Evolutionary conservation across 192 early-diverging fungal species (phyloP).

Genomic region (Linderina pennispora): DNA sequence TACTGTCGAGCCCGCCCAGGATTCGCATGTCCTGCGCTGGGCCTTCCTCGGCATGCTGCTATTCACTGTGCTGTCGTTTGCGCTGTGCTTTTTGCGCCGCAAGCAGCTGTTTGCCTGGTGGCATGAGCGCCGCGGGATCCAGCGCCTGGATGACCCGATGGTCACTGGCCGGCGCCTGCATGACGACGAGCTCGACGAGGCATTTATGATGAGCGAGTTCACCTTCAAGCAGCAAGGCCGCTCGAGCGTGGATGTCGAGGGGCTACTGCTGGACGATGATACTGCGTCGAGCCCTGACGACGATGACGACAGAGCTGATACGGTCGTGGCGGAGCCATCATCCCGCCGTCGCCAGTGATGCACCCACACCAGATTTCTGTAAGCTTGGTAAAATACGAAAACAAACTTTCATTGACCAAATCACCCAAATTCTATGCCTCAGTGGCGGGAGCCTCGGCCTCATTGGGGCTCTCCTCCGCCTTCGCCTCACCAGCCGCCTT

Average conservation of each 20-base stretch:
- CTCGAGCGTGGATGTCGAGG: constrained; percentile 9
- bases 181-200: constrained; percentile 15
- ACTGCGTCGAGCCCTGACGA: constrained; percentile 39
- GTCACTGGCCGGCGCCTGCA: background rate
- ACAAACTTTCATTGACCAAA: no score
- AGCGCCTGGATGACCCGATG: constrained; percentile 6
- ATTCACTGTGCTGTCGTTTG: constrained; percentile 5
- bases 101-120: constrained; percentile 25
- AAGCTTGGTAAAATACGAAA: no score
- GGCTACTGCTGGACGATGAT: constrained; percentile 30
- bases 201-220: constrained; percentile 41
- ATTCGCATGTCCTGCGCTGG: constrained; percentile 9
- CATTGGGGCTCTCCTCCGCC: constrained; percentile 37
- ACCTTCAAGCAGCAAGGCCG: constrained; percentile 7
- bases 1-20: background rate
- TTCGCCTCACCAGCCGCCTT: constrained; percentile 4
- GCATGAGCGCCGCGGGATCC: constrained; percentile 6
- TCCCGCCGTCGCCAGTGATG: background rate
- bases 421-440: background rate
- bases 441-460: constrained; percentile 10
- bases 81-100: constrained; percentile 11
- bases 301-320: constrained; percentile 7
- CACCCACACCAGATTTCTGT: no score
- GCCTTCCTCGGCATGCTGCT: constrained; percentile 8
- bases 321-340: background rate